Evolutionary conservation across 2,329 filamentous ascomycete genomes (phyloP).

Genomic region (Fusarium begoniae): DNA sequence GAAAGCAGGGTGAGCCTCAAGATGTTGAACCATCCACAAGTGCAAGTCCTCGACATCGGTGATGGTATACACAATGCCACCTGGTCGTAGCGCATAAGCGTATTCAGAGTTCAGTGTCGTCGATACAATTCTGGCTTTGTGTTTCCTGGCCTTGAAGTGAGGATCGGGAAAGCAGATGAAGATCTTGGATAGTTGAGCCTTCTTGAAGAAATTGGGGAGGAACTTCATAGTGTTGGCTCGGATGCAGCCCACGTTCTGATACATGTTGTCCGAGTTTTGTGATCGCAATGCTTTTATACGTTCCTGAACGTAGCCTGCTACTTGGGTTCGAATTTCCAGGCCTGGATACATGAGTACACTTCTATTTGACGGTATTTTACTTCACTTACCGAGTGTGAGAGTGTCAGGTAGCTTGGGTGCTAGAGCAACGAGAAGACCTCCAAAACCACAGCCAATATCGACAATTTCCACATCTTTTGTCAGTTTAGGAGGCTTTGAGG

Average conservation of each 20-base stretch:
- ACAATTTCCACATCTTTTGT: constrained; percentile 84
- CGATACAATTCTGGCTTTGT: constrained; percentile 95
- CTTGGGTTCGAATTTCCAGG: constrained; percentile 90
- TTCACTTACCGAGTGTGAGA: constrained; percentile 76
- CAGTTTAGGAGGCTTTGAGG: constrained; percentile 41
- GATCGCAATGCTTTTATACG: constrained; percentile 82
- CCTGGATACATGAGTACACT: constrained; percentile 57
- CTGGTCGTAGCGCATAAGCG: constrained; percentile 83
- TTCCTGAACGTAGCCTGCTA: constrained; percentile 90
- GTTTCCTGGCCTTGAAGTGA: constrained; percentile 96
- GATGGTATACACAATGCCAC: constrained; percentile 93
- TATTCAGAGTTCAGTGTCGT: constrained; percentile 91
- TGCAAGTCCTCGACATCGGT: constrained; percentile 97
- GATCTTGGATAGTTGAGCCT: constrained; percentile 83
- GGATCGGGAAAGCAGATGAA: constrained; percentile 99
- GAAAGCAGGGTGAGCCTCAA: constrained; percentile 81
- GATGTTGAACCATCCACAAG: constrained; percentile 90
- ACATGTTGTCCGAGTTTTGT: constrained; percentile 67
- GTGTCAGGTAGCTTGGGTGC: constrained; percentile 83
- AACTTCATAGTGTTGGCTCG: constrained; percentile 99
- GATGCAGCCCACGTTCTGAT: constrained; percentile 88
- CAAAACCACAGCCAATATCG: constrained; percentile 97
- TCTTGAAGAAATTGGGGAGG: constrained; percentile 94
- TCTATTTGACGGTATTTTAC: not conserved
- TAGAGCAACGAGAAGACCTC: constrained; percentile 87